These are phyloP conservation scores for Stropharia rugosoannulata DNA, from an alignment of 768 basidiomycete genomes.

Conservation along the genomic window DNA sequence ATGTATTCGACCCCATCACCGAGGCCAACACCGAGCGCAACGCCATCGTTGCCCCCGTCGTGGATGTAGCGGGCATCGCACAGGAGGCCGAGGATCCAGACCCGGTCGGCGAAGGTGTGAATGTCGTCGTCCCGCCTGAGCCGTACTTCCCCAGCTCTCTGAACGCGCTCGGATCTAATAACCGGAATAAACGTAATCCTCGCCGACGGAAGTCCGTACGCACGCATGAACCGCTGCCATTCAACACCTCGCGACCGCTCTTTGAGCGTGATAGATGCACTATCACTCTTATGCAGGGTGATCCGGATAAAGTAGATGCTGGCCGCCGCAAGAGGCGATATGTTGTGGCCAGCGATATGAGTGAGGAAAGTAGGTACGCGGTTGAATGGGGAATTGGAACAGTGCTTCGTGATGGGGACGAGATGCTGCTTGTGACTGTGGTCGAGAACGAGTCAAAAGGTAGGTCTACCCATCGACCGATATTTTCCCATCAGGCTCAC, in stretches of 20 bases:
- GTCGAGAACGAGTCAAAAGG: slow-evolving; percentile 92
- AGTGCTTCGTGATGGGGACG: slow-evolving; percentile 91
- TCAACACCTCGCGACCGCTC: slow-evolving; percentile 71
- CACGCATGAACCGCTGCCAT: slow-evolving; percentile 61
- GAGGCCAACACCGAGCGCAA: slow-evolving; percentile 89
- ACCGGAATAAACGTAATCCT: slow-evolving; percentile 41
- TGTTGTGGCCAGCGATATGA: slow-evolving; percentile 91
- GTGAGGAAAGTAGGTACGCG: slow-evolving; percentile 92
- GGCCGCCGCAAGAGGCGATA: slow-evolving; percentile 67
- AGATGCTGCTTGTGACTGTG: slow-evolving; percentile 87
- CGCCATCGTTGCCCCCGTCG: slow-evolving; percentile 44
- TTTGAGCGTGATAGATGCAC: slow-evolving; percentile 94
- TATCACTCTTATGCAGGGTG: slow-evolving; percentile 84
- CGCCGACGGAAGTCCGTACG: slow-evolving; percentile 63
- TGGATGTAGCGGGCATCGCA: slow-evolving; percentile 28
- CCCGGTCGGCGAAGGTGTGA: slow-evolving; percentile 90
- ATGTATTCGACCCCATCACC: slow-evolving; percentile 75
- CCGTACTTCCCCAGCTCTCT: slow-evolving; percentile 80
- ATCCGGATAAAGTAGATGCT: slow-evolving; percentile 58
- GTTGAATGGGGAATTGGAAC: slow-evolving; percentile 99
- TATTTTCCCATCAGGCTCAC: slow-evolving; percentile 4
- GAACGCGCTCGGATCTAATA: slow-evolving; percentile 38
- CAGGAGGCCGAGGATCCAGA: slow-evolving; percentile 69
- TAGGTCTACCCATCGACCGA: slow-evolving; percentile 29
- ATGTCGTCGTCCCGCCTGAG: slow-evolving; percentile 81